Evolutionary conservation across 306 rosid species (phyloP).

Genomic region (Geum urbanum): DNA sequence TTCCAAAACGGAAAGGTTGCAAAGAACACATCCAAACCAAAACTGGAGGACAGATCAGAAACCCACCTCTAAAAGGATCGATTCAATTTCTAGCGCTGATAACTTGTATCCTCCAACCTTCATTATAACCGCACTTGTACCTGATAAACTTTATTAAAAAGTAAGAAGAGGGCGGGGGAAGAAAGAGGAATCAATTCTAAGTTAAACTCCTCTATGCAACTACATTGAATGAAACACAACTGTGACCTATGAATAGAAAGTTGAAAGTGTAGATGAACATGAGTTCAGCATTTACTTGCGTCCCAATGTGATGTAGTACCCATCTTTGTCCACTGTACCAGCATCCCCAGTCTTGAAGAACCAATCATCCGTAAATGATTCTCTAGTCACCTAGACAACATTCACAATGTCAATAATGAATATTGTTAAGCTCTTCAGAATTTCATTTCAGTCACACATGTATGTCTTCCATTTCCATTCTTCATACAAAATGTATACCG

Average conservation of each 20-base stretch:
- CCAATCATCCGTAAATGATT: conserved; percentile 73
- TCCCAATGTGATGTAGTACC: conserved; percentile 79
- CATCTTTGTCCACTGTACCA: conserved; percentile 70
- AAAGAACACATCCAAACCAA: background rate
- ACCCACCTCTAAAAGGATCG: conserved; percentile 70
- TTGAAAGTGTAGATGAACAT: conserved; percentile 3
- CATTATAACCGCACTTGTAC: conserved; percentile 83
- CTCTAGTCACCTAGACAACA: conserved; percentile 56
- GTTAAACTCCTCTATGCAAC: background rate
- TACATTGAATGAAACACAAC: background rate
- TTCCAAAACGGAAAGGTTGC: background rate
- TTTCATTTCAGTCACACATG: background rate
- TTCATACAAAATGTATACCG: background rate
- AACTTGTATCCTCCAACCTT: conserved; percentile 92
- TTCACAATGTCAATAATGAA: background rate
- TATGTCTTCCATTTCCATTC: background rate
- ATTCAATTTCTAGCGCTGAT: conserved; percentile 91
- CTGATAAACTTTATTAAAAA: conserved; percentile 39
- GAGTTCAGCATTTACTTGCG: conserved; percentile 55
- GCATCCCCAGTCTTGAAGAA: conserved; percentile 97
- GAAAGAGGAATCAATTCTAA: background rate
- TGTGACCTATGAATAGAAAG: background rate
- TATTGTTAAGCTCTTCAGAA: background rate
- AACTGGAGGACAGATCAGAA: conserved; percentile 6
- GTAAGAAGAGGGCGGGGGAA: background rate